Evolutionary conservation across 257 asterid genomes (phyloP).

Genomic region (Solanum chmielewskii): DNA sequence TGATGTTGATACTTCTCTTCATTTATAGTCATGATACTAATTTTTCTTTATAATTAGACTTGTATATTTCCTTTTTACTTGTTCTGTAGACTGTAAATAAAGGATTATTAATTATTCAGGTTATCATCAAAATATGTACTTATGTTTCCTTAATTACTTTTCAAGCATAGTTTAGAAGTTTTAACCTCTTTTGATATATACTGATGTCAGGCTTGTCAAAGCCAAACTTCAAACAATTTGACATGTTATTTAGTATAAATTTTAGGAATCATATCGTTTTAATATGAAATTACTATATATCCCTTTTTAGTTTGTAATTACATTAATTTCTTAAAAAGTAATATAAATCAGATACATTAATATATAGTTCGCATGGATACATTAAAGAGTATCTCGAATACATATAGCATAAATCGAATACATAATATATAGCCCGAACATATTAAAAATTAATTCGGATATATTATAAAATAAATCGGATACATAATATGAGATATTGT

Average conservation of each 20-base stretch:
- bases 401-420: no score
- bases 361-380: no score
- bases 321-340: no score
- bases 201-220: not conserved
- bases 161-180: not conserved
- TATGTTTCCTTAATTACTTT: not conserved
- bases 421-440: no score
- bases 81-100: not conserved
- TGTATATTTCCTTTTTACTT: not conserved
- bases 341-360: no score
- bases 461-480: no score
- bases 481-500: no score
- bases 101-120: not conserved
- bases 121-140: not conserved
- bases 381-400: no score
- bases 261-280: no score
- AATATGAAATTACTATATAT: no score
- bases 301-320: no score
- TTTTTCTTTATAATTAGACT: not conserved
- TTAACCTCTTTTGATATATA: not conserved
- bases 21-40: not conserved
- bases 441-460: no score
- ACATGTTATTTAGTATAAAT: not conserved
- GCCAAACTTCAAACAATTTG: not conserved
- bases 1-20: constrained; percentile 8